phyloP scores from a whole-genome alignment of 2,329 filamentous ascomycete species.

The Penicillium sp. region DNA sequence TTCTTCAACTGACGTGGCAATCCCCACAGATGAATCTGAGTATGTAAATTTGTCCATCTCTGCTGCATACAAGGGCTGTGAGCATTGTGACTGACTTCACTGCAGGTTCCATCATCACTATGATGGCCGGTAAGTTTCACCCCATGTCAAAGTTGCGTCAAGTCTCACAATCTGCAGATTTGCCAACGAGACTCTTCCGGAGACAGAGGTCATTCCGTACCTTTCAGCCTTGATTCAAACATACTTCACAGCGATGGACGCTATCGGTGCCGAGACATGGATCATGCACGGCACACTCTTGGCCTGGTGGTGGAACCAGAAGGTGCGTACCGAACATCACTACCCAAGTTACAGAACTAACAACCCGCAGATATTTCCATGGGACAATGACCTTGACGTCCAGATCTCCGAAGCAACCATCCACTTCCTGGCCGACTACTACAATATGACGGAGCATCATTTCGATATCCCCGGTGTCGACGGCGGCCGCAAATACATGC shows the following conservation, averaged over 20 bases:
- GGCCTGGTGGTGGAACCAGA: conserved; percentile 65
- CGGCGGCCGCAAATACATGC: conserved; percentile 50
- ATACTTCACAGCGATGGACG: conserved; percentile 58
- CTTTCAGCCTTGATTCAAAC: conserved; percentile 56
- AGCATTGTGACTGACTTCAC: conserved; percentile 5
- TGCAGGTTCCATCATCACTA: conserved; percentile 56
- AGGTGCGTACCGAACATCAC: conserved; percentile 31
- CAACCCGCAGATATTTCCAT: conserved; percentile 53
- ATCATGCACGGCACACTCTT: conserved; percentile 64
- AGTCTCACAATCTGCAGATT: conserved; percentile 42
- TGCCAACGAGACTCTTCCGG: conserved; percentile 47
- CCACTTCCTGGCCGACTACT: conserved; percentile 57
- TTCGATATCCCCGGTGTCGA: conserved; percentile 42
- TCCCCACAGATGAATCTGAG: conserved; percentile 45
- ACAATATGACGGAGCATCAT: conserved; percentile 63
- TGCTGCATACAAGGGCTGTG: neutral
- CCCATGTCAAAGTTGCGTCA: neutral
- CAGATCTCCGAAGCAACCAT: conserved; percentile 59
- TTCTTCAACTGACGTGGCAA: neutral
- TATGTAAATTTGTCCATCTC: conserved; percentile 29
- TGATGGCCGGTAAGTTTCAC: conserved; percentile 48
- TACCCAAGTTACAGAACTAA: neutral
- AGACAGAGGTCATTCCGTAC: conserved; percentile 50
- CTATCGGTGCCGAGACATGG: conserved; percentile 61
- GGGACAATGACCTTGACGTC: conserved; percentile 63